Percentiles rank a stretch among this genome's conserved stretches.
phyloP scores from a whole-genome alignment of 768 basidiomycete genomes.

The Tylopilus balloui region DNA sequence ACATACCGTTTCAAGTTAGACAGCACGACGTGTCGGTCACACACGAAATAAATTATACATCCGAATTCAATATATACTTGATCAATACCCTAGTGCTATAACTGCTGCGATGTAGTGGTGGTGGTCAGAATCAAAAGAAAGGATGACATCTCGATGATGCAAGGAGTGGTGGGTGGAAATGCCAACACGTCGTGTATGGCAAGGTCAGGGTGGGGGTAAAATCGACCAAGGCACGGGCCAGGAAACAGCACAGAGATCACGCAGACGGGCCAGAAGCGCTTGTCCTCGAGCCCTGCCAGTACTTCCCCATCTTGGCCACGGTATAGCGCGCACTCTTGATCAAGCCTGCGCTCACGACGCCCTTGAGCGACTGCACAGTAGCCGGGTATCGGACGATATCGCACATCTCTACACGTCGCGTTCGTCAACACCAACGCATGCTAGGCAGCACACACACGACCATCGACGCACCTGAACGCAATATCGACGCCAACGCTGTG shows the following conservation, averaged over 20 bases:
- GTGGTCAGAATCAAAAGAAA: neutral
- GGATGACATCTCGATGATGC: neutral
- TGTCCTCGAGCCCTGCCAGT: conserved; percentile 49
- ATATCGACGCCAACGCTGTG: conserved; percentile 45
- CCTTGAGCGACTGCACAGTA: conserved; percentile 80
- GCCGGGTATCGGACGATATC: conserved; percentile 80
- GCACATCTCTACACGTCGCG: conserved; percentile 60
- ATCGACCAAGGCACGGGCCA: neutral
- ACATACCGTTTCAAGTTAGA: no score
- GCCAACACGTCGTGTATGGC: neutral
- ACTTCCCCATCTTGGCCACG: conserved; percentile 77
- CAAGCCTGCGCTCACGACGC: conserved; percentile 76
- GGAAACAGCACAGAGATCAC: neutral
- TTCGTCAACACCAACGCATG: conserved; percentile 3
- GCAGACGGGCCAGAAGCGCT: neutral
- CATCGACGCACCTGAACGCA: conserved; percentile 48
- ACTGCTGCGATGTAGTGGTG: conserved; percentile 5
- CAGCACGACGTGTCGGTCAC: neutral
- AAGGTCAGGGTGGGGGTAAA: neutral
- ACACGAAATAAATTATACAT: conserved; percentile 15
- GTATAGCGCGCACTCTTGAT: conserved; percentile 75
- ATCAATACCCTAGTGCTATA: conserved; percentile 21
- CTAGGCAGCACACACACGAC: neutral
- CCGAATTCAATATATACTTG: conserved; percentile 1
- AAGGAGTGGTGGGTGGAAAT: conserved; percentile 11